These are phyloP conservation scores for Aspergillus oerlinghausenensis DNA, from an alignment of 2,329 filamentous ascomycete genomes.

Conservation along the genomic window DNA sequence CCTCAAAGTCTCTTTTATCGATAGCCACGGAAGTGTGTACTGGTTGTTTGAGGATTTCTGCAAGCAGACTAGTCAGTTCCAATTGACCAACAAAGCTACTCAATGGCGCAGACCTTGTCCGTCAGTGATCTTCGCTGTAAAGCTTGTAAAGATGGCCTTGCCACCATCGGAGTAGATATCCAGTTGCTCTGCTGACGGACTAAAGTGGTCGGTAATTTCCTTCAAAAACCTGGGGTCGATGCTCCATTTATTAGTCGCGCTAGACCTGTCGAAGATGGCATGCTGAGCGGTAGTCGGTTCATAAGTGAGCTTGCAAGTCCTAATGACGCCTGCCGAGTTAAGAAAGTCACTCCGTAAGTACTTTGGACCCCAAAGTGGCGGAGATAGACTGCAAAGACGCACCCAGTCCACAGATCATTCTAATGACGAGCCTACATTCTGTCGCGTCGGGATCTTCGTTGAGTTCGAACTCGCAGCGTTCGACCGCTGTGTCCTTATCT, in stretches of 20 bases:
- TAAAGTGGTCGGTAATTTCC: slow-evolving; percentile 62
- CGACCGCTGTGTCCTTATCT: slow-evolving; percentile 56
- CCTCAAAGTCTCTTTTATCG: slow-evolving; percentile 58
- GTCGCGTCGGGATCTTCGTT: slow-evolving; percentile 53
- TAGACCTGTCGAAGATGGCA: slow-evolving; percentile 57
- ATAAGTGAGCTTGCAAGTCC: slow-evolving; percentile 62
- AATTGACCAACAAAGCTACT: not conserved
- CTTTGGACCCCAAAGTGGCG: slow-evolving; percentile 2
- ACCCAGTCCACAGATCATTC: slow-evolving; percentile 60
- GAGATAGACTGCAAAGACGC: slow-evolving; percentile 2
- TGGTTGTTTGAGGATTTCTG: slow-evolving; percentile 60
- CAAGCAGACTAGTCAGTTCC: slow-evolving; percentile 9
- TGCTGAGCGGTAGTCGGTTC: slow-evolving; percentile 60
- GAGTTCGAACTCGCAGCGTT: slow-evolving; percentile 58
- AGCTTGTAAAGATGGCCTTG: slow-evolving; percentile 60
- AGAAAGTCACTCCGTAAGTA: not conserved
- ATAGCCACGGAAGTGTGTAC: slow-evolving; percentile 61
- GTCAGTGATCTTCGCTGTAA: slow-evolving; percentile 59
- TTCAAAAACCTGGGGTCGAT: slow-evolving; percentile 54
- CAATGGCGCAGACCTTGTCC: slow-evolving; percentile 49
- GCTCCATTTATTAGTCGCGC: slow-evolving; percentile 55
- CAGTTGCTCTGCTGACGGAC: slow-evolving; percentile 59
- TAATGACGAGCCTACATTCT: slow-evolving; percentile 58
- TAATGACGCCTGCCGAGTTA: slow-evolving; percentile 50
- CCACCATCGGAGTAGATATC: slow-evolving; percentile 57